Evolutionary conservation across 2,329 filamentous ascomycete genomes (phyloP).

Genomic region (Pestalotiopsis sp.): DNA sequence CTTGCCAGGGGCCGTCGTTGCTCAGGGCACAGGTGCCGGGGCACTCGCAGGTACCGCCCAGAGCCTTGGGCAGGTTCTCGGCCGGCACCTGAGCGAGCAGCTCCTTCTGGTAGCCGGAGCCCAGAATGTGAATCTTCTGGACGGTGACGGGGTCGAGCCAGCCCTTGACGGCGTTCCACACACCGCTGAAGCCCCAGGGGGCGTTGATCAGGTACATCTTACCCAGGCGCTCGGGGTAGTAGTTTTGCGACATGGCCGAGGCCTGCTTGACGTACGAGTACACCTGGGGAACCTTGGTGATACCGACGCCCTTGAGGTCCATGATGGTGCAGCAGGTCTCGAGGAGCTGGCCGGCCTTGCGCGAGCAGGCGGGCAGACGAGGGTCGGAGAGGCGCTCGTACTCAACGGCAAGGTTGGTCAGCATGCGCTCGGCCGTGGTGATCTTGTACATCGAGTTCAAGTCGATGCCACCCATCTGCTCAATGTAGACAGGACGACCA

Average conservation of each 20-base stretch:
- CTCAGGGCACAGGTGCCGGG: constrained; percentile 80
- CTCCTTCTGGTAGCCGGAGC: constrained; percentile 78
- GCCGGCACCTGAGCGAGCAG: constrained; percentile 81
- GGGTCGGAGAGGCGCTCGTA: constrained; percentile 97
- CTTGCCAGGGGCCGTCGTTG: constrained; percentile 89
- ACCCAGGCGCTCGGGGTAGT: constrained; percentile 96
- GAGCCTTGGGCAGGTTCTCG: constrained; percentile 86
- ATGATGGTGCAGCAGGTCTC: constrained; percentile 99
- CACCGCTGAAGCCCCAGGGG: constrained; percentile 88
- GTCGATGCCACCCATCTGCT: constrained; percentile 93
- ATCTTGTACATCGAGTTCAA: constrained; percentile 89
- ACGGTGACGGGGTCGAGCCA: constrained; percentile 98
- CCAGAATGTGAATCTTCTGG: constrained; percentile 91
- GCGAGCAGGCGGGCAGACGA: constrained; percentile 90
- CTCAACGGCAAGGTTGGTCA: constrained; percentile 93
- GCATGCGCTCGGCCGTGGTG: constrained; percentile 89
- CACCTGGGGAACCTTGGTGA: constrained; percentile 79
- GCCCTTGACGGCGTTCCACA: constrained; percentile 85
- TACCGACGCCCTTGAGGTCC: constrained; percentile 92
- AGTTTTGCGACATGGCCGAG: constrained; percentile 92
- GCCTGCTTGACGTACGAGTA: constrained; percentile 87
- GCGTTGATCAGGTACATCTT: constrained; percentile 98
- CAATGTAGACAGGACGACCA: constrained; percentile 95
- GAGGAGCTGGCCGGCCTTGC: constrained; percentile 84
- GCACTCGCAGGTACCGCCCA: constrained; percentile 85